phyloP scores from a whole-genome alignment of 345 rosid species.

The Lepidium didymum region DNA sequence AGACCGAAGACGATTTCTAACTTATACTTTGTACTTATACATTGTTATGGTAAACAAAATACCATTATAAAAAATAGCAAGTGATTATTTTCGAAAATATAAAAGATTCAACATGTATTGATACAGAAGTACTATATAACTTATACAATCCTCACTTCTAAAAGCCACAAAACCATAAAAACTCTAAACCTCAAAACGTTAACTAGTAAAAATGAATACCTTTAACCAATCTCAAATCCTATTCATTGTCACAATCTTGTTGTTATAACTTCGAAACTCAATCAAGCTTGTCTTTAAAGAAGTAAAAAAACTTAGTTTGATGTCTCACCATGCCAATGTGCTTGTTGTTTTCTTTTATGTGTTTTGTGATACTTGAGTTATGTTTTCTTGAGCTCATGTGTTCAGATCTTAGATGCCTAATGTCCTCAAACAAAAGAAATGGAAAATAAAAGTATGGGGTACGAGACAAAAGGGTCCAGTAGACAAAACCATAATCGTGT shows the following conservation, averaged over 20 bases:
- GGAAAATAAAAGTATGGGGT: neutral
- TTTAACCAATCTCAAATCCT: slow-evolving; percentile 4
- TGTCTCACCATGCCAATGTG: no score
- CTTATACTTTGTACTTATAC: neutral
- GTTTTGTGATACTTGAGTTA: slow-evolving; percentile 6
- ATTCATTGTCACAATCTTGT: slow-evolving; percentile 3
- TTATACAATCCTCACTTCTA: neutral
- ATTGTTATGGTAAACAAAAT: neutral
- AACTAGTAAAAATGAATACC: slow-evolving; percentile 1
- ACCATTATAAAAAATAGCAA: slow-evolving; percentile 1
- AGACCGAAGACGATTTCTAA: neutral
- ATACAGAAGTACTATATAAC: slow-evolving; percentile 16
- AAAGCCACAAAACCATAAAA: neutral
- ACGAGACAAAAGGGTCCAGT: neutral
- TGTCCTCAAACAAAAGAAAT: neutral
- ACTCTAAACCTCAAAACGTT: neutral
- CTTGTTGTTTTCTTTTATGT: no score
- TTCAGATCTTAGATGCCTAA: neutral
- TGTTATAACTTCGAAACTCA: no score
- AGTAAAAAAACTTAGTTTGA: no score
- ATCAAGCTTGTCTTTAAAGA: no score
- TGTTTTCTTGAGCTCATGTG: neutral
- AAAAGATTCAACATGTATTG: neutral
- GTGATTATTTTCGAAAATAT: neutral
- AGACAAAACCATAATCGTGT: neutral